phyloP scores from a whole-genome alignment of 495 filamentous ascomycete genomes.

The Lichenothelia convexa region DNA sequence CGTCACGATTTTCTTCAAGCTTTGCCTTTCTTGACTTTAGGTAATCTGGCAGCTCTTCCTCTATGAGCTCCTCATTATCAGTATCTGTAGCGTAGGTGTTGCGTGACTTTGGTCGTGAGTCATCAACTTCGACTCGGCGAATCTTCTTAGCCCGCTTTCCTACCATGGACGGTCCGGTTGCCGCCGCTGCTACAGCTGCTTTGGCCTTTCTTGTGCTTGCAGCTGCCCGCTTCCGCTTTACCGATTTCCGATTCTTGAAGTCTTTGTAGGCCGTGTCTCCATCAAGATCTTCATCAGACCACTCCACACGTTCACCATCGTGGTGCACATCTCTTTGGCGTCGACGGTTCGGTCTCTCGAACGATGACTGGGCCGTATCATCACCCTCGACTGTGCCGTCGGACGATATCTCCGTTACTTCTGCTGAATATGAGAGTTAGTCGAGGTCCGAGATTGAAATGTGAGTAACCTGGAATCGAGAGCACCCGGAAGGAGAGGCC shows the following conservation, averaged over 20 bases:
- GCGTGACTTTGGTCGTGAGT: slow-evolving; percentile 1
- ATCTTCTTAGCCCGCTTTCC: slow-evolving; percentile 13
- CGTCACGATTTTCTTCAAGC: slow-evolving; percentile 35
- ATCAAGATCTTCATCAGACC: slow-evolving; percentile 23
- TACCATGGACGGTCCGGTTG: slow-evolving; percentile 21
- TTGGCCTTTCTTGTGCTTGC: slow-evolving; percentile 32
- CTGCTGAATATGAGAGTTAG: no score
- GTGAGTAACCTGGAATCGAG: no score
- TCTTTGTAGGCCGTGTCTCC: slow-evolving; percentile 36
- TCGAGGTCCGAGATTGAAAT: no score
- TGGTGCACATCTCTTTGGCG: background rate
- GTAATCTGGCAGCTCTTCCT: slow-evolving; percentile 38
- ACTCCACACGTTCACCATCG: slow-evolving; percentile 9
- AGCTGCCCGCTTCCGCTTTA: slow-evolving; percentile 33
- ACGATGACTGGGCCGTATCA: no score
- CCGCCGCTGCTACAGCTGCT: slow-evolving; percentile 15
- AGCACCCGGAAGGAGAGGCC: no score
- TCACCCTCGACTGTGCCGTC: no score
- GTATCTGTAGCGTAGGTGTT: slow-evolving; percentile 14
- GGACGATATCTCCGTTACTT: no score
- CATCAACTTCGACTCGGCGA: slow-evolving; percentile 12
- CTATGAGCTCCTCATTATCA: slow-evolving; percentile 35
- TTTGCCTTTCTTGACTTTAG: slow-evolving; percentile 31
- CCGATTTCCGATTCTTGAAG: slow-evolving; percentile 39
- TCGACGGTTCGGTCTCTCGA: no score